A percentile compares a stretch with the other conserved stretches of the same genome.
phyloP scores from a whole-genome alignment of 345 rosid species.

The Pugionium dolabratum region DNA sequence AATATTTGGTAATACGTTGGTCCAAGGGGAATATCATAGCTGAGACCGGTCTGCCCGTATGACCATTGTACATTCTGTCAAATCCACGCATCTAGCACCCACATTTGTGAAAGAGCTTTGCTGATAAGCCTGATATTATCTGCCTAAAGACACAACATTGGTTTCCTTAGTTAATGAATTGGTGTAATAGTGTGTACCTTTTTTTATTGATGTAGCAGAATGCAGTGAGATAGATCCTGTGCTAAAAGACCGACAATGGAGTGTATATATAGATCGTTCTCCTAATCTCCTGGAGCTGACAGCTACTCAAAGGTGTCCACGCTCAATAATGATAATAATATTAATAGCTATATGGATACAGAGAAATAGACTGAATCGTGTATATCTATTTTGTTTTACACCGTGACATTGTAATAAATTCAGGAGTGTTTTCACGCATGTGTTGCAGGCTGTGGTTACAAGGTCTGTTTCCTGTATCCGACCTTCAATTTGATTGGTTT shows the following conservation, averaged over 20 bases:
- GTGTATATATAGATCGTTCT: conserved; percentile 87
- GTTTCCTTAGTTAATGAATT: conserved; percentile 19
- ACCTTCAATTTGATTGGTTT: conserved; percentile 2
- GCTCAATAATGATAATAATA: not conserved
- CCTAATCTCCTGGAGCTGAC: conserved; percentile 93
- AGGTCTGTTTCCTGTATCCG: conserved; percentile 49
- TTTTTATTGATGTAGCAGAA: conserved; percentile 62
- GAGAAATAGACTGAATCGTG: too few relatives aligned
- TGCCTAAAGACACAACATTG: conserved; percentile 51
- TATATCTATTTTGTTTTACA: conserved; percentile 10
- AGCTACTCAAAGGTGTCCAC: conserved; percentile 66
- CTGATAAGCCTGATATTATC: conserved; percentile 66
- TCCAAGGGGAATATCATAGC: conserved; percentile 89
- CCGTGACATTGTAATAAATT: not conserved
- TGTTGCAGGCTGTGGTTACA: conserved; percentile 87
- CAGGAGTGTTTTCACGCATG: conserved; percentile 94
- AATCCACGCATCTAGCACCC: conserved; percentile 98
- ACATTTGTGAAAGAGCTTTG: conserved; percentile 91
- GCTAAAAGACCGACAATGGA: conserved; percentile 86
- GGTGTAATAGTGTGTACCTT: conserved; percentile 30
- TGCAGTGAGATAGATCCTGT: conserved; percentile 94
- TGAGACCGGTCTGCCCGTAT: conserved; percentile 82
- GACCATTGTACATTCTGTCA: conserved; percentile 98
- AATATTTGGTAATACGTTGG: conserved; percentile 96
- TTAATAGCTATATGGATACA: too few relatives aligned